Evolutionary conservation across 345 rosid genomes (phyloP), one percentile per base, ranked within the genome.

Genomic region (Microthlaspi erraticum): DNA sequence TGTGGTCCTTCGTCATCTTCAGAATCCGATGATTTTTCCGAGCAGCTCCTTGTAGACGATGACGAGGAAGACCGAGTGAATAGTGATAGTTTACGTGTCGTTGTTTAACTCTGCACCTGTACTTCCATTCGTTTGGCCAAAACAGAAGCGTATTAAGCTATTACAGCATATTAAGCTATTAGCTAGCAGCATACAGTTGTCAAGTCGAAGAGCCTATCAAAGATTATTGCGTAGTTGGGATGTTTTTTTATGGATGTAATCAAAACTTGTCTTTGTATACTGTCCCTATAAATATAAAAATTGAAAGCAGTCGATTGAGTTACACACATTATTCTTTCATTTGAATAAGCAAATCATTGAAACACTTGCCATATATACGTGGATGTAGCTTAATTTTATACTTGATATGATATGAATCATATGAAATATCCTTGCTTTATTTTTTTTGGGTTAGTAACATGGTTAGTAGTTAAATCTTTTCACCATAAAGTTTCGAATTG

Each of bases 1-100:
- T 81, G 84, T 50, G 75, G 74, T 38, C 85, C 89, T 26, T 78
- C 87, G 6, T 32, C 33, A 4, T 17, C 50, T 52, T 34, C 50
- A 8, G 26, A 19, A 32, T 49, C 74, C 1, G 57, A 70, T 2
- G 54, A 26, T 9, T 26, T 61, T 4, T 48, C 32, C 9, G 78
- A 55, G 41, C 66, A 29, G 53, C 71, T 71, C 57, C 88, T 88
- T 2, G 71, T 10, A 18, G 63, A 69, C n/a, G 58, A 68, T 5
- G 62, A 37, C 19, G 64, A 52, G 20, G 73, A 67, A 33, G 46
- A 49, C 11, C 20, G 44, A 16, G 55, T 43, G 9, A 17, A 0
- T 2, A 23, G 62, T 66, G 73, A 49, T 50, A 16, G 29, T 11
- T 54, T 59, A 12, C 46, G 68, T 42, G 41, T 55, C 42, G 63